Evolutionary conservation across 805 yeast genomes (phyloP).

Genomic region (Isabelozyma pseudorhagii): DNA sequence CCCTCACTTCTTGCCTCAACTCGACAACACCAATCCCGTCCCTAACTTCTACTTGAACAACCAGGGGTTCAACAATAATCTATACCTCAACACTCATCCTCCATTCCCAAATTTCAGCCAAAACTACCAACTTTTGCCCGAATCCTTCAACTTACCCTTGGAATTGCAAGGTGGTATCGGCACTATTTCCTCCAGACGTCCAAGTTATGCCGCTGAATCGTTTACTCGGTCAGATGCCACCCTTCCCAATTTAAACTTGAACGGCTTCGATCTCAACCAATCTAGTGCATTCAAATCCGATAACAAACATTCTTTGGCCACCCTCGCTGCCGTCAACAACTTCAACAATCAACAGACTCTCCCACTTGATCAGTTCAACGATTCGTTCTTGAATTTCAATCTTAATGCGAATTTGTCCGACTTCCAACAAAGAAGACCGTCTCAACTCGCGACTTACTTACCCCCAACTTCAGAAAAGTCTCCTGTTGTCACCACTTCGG

Average conservation of each 20-base stretch:
- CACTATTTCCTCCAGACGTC: conserved; percentile 64
- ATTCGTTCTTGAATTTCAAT: conserved; percentile 24
- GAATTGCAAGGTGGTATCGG: conserved; percentile 67
- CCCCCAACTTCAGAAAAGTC: neutral
- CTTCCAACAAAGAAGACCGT: conserved; percentile 41
- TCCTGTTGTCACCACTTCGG: neutral
- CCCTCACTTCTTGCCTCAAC: neutral
- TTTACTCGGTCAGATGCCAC: conserved; percentile 37
- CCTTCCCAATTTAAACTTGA: neutral
- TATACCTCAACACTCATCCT: neutral
- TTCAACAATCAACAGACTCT: conserved; percentile 14
- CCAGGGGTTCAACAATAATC: neutral
- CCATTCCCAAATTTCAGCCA: neutral
- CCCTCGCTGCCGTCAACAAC: conserved; percentile 28
- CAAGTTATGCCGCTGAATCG: conserved; percentile 69
- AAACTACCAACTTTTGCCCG: conserved; percentile 7
- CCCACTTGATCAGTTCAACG: conserved; percentile 23
- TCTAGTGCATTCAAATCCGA: neutral
- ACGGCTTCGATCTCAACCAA: neutral
- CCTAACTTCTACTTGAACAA: neutral
- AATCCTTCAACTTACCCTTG: conserved; percentile 47
- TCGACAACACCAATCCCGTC: neutral
- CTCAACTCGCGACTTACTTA: conserved; percentile 27
- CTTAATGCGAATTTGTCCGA: conserved; percentile 33
- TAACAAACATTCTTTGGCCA: conserved; percentile 12